These are phyloP conservation scores for Boletus sp. DNA, from an alignment of 768 basidiomycete species.

Conservation along the genomic window DNA sequence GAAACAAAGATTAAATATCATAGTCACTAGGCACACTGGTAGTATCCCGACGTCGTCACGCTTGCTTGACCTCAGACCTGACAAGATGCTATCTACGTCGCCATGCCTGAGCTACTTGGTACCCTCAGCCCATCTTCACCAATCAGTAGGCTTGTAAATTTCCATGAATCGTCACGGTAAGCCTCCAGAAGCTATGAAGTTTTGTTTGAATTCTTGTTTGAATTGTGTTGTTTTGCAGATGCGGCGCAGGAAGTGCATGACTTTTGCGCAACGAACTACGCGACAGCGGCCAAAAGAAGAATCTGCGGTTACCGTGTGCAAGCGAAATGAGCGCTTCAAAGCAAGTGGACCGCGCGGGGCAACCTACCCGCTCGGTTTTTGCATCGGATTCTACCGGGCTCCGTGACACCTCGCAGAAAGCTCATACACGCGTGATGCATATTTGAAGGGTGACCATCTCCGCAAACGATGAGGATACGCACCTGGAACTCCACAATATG, in stretches of 20 bases:
- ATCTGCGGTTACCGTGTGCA: not conserved
- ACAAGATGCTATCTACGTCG: not conserved
- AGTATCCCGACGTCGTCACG: too few species aligned
- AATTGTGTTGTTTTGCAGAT: not conserved
- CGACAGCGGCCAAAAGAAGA: too few species aligned
- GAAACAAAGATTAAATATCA: too few species aligned
- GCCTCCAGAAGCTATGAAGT: not conserved
- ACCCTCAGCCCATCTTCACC: not conserved
- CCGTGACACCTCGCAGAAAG: not conserved
- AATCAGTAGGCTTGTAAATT: not conserved
- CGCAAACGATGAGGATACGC: not conserved
- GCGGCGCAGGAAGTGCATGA: not conserved
- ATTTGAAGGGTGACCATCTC: not conserved
- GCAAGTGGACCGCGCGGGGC: not conserved
- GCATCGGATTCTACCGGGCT: too few species aligned
- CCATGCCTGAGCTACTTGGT: not conserved
- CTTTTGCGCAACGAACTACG: not conserved
- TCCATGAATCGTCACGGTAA: not conserved
- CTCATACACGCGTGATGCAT: not conserved
- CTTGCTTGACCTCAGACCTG: too few species aligned
- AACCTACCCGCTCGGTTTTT: too few species aligned
- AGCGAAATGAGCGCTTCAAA: too few species aligned
- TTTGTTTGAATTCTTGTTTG: not conserved
- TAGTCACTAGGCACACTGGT: too few species aligned
- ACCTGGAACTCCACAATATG: not conserved